These are phyloP conservation scores for Cercophora samala DNA, from an alignment of 495 filamentous ascomycete species.

Conservation along the genomic window DNA sequence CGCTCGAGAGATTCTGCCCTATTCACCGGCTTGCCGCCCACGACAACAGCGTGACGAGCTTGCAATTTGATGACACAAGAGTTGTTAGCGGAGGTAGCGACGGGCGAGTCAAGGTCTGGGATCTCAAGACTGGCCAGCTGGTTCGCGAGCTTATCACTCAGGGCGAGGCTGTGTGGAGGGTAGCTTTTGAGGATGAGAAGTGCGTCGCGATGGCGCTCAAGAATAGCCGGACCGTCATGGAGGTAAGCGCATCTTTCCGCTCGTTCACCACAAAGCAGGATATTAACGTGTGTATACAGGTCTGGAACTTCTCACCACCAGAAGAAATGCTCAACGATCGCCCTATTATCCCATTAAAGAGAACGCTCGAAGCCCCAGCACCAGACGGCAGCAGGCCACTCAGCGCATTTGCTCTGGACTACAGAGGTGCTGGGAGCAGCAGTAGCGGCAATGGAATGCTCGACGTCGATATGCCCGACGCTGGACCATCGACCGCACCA, in stretches of 20 bases:
- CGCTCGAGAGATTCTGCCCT: constrained; percentile 77
- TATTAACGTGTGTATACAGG: constrained; percentile 48
- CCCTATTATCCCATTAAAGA: constrained; percentile 35
- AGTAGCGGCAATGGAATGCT: constrained; percentile 24
- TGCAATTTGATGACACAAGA: constrained; percentile 92
- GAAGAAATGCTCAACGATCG: constrained; percentile 59
- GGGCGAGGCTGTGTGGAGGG: constrained; percentile 93
- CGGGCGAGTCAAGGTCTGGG: constrained; percentile 96
- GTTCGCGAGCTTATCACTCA: constrained; percentile 86
- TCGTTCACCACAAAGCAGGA: constrained; percentile 4
- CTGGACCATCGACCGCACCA: constrained; percentile 44
- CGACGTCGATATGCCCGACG: constrained; percentile 49
- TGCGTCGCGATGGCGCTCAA: constrained; percentile 92
- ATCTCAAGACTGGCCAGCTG: constrained; percentile 82
- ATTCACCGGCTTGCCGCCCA: constrained; percentile 96
- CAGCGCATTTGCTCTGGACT: constrained; percentile 39
- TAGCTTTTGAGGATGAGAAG: constrained; percentile 97
- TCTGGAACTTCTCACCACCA: constrained; percentile 88
- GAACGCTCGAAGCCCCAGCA: constrained; percentile 34
- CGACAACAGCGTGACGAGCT: constrained; percentile 94
- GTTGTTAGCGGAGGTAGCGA: constrained; percentile 95
- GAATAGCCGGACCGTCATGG: constrained; percentile 85
- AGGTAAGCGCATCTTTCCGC: constrained; percentile 58
- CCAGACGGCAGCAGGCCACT: constrained; percentile 35
- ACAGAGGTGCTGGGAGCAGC: constrained; percentile 10